Base-by-base conservation (phyloP, 441 rosid species). In the Heliophila coronopifolia region DNA sequence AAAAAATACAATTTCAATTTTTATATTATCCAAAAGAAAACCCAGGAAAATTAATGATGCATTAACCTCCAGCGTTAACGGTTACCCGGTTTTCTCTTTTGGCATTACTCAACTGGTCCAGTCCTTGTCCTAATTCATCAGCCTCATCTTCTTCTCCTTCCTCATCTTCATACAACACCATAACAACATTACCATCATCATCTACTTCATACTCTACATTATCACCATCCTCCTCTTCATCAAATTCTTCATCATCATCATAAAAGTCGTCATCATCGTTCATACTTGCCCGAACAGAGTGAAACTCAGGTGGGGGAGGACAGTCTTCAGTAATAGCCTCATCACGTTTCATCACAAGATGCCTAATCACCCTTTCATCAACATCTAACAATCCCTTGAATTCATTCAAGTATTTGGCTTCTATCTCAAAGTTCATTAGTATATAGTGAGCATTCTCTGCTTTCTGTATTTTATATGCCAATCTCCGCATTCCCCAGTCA, bases 401-500 rank as follows among this genome's bases (percentile, higher is more conserved):
- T 44, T 83, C 92, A 48, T 90, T 80, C 12, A 86, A 74, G 82
- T 73, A 82, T 58, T 69, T 74, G 1, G 91, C 94, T 51, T 86
- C 95, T 43, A 90, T 32, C 81, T 90, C 95, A 36, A 90, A 86
- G 76, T 90, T 90, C 95, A 86, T 78, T 59, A 90, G 69, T 4
- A 83, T 77, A 66, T 86, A 90, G 63, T 80, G 91, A 6, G 97
- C 97, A 31, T 67, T 70, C 27, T 56, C 75, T 6, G 95, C 94
- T 34, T 83, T 84, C 51, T 86, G 69, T 73, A 90, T 86, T 69
- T 78, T 78, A 79, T 83, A 90, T 5, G 95, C 95, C 3, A 90
- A 70, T 63, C 78, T 77, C 13, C 98, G 84, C 59, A 90, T 79
- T 3, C 98, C 95, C 95, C 95, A 90, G 36, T 90, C 94, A 54